A percentile compares a stretch with the other conserved stretches of the same genome.
Conservation (phyloP, 129 eudicot species). For the Kitagawia praeruptora region DNA sequence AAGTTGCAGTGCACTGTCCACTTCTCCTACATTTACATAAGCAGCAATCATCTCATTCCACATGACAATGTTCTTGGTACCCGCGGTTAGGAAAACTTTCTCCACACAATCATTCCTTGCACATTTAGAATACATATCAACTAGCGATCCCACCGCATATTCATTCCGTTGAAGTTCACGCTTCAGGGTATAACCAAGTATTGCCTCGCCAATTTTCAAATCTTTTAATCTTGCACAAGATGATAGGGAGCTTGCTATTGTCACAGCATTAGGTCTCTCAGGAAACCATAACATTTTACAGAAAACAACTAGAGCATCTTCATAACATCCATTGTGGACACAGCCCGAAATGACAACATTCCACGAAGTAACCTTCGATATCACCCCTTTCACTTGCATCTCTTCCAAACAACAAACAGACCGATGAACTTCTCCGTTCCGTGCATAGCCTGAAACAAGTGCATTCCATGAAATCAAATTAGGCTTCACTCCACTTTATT, state of each 20-base stretch:
- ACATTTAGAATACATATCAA: conserved; percentile 32
- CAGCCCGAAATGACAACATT: conserved; percentile 23
- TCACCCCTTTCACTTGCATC: conserved; percentile 24
- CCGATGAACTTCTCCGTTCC: conserved; percentile 18
- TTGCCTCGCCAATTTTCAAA: conserved; percentile 18
- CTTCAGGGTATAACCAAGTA: conserved; percentile 27
- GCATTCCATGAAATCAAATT: conserved; percentile 29
- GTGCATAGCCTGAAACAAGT: conserved; percentile 21
- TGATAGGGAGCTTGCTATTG: conserved; percentile 16
- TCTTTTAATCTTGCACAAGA: conserved; percentile 23
- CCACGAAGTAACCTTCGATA: conserved; percentile 17
- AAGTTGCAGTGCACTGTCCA: conserved; percentile 19
- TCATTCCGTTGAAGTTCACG: conserved; percentile 8
- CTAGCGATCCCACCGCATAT: conserved; percentile 17
- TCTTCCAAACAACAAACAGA: conserved; percentile 18
- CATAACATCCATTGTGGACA: conserved; percentile 14
- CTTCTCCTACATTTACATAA: conserved; percentile 19
- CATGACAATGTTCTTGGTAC: conserved; percentile 19
- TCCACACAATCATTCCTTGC: conserved; percentile 24
- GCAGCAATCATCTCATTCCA: conserved; percentile 38
- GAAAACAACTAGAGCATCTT: conserved; percentile 18
- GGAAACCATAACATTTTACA: conserved; percentile 14
- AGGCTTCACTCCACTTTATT: conserved; percentile 17
- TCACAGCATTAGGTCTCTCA: conserved; percentile 17
- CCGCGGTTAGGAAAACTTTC: conserved; percentile 16